A percentile compares a stretch with the other conserved stretches of the same genome.
Conservation (phyloP, 176 grass and related monocot species). For the Cocos nucifera region DNA sequence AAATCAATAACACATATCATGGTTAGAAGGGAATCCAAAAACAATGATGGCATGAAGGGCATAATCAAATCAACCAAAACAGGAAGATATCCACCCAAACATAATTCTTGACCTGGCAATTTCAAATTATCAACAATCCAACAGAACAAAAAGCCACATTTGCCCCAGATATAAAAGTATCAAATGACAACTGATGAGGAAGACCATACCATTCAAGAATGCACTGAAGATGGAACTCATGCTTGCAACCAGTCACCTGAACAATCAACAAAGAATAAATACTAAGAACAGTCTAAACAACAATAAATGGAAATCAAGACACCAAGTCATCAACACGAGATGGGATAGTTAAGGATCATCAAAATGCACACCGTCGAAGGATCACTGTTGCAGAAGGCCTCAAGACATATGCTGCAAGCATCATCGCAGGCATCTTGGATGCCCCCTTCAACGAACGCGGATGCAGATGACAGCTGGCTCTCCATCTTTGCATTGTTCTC, state of each 20-base stretch:
- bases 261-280: slow-evolving; percentile 27
- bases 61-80: no score
- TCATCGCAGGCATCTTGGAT: slow-evolving; percentile 94
- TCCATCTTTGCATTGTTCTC: slow-evolving; percentile 63
- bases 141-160: no score
- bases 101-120: no score
- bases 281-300: no score
- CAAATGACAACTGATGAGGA: neutral
- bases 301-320: no score
- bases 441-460: slow-evolving; percentile 87
- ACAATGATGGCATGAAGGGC: no score
- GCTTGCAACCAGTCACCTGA: slow-evolving; percentile 90
- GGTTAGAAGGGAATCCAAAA: no score
- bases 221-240: slow-evolving; percentile 96
- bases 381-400: slow-evolving; percentile 68
- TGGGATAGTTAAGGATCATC: neutral
- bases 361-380: slow-evolving; percentile 50
- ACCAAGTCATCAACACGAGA: no score
- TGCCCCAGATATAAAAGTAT: no score
- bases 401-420: slow-evolving; percentile 89
- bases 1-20: no score
- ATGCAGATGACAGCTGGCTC: slow-evolving; percentile 49
- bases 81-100: no score
- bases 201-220: slow-evolving; percentile 92
- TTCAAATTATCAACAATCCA: no score